Conservation (phyloP, 495 filamentous ascomycete genomes). For the Xylaria sp. region DNA sequence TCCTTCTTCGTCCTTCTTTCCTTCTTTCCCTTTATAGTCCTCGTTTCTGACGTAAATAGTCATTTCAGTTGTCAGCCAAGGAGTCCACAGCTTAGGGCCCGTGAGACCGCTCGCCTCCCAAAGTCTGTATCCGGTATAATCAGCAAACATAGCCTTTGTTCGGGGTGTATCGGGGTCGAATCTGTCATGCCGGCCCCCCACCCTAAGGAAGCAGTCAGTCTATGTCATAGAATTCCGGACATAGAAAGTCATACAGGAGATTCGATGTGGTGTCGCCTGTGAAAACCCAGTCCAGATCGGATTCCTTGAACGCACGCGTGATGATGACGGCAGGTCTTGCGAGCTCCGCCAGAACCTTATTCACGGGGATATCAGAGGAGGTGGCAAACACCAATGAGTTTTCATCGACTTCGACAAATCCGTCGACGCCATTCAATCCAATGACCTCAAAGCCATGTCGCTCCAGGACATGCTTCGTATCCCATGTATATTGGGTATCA, state of each 20-base stretch:
- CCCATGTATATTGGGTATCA: background rate
- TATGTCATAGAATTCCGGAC: background rate
- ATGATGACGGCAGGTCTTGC: slow-evolving; percentile 40
- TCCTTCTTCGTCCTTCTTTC: too few relatives aligned
- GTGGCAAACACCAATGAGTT: slow-evolving; percentile 32
- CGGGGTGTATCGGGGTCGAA: slow-evolving; percentile 15
- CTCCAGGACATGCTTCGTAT: background rate
- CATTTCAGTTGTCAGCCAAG: background rate
- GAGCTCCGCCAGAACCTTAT: slow-evolving; percentile 38
- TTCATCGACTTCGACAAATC: slow-evolving; percentile 39
- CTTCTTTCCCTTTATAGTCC: background rate
- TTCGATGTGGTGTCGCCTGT: too few relatives aligned
- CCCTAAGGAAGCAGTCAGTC: background rate
- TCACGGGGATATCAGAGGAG: slow-evolving; percentile 30
- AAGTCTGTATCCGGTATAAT: background rate
- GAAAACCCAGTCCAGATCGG: slow-evolving; percentile 2
- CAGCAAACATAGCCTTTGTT: slow-evolving; percentile 1
- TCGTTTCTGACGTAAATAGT: background rate
- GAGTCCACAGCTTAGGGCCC: background rate
- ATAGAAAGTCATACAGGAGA: background rate
- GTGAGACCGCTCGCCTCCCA: background rate
- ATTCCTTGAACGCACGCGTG: background rate
- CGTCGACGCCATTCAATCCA: slow-evolving; percentile 12
- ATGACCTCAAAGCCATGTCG: background rate
- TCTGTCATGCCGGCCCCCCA: background rate